Base-by-base conservation (phyloP, 2,329 filamentous ascomycete species). In the Aspergillus sp. region DNA sequence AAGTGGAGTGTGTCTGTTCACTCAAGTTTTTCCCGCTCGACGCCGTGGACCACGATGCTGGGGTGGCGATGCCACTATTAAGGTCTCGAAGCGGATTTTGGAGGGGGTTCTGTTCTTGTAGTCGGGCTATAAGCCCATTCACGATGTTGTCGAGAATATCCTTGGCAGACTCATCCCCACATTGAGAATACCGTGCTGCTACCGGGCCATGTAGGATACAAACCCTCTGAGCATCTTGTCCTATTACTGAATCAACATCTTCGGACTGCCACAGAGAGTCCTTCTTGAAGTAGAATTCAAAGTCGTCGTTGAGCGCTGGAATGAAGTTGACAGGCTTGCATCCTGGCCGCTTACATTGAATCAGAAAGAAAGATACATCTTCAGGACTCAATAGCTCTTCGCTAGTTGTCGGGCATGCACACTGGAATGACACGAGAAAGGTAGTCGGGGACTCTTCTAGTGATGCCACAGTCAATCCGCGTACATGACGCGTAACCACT, bases 241-340 rank as follows among this genome's bases (percentile, higher is more conserved):
- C 93, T 63, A 96, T 92, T 53, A 98, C 93, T 54, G 94, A 93
- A 71, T 94, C 93, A 8, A 98, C 83, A 72, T 97, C 93, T 79
- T 98, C 94, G 0, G 94, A 97, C 80, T 98, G 94, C 94, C 94
- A 98, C 13, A 98, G 85, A 0, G 94, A 97, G 76, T 98, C 94
- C 82, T 98, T 98, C 87, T 98, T 98, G 89, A 98, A 98, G 82
- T 91, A 98, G 79, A 94, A 96, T 75, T 98, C 94, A 68, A 98
- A 98, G 74, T 93, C 95, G 64, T 95, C 92, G 69, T 98, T 93
- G 9, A 98, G 84, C 22, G 89, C 84, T 3, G 94, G 94, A 25
- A 98, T 92, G 74, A 98, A 98, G 0, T 93, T 94, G 19, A 94
- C 91, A 1, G 94, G 94, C 84, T 98, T 98, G 82, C 97, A 93